Conservation (phyloP, 192 early-diverging fungal genomes). For the Mortierella alpina region DNA sequence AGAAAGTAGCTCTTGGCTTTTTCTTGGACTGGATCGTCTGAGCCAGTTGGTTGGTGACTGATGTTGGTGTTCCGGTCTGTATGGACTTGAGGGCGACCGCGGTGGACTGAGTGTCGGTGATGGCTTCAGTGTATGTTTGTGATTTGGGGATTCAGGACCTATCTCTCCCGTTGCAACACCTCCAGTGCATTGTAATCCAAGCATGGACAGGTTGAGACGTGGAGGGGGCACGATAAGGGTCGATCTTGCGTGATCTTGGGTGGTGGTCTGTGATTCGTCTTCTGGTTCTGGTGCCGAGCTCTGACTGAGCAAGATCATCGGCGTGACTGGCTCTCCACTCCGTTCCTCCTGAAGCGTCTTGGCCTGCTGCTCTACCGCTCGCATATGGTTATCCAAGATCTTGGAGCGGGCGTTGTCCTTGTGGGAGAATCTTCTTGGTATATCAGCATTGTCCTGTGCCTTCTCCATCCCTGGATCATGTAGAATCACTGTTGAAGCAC, state of each 20-base stretch:
- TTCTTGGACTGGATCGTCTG: not conserved
- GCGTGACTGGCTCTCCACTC: conserved; percentile 24
- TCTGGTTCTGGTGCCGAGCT: conserved; percentile 18
- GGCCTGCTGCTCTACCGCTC: conserved; percentile 33
- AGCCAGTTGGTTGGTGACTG: too few species aligned
- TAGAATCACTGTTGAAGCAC: conserved; percentile 29
- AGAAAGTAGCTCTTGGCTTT: not conserved
- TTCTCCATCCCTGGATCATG: conserved; percentile 40
- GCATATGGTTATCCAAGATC: conserved; percentile 48
- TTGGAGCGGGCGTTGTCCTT: conserved; percentile 41
- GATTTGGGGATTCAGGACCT: not conserved
- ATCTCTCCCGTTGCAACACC: not conserved
- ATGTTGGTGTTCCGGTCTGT: too few species aligned
- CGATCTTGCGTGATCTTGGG: conserved; percentile 6
- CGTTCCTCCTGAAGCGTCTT: conserved; percentile 23
- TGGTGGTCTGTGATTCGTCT: not conserved
- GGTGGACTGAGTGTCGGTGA: too few species aligned
- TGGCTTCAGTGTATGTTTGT: conserved; percentile 10
- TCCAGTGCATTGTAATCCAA: not conserved
- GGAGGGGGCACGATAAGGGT: conserved; percentile 14
- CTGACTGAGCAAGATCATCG: conserved; percentile 53
- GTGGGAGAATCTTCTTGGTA: conserved; percentile 39
- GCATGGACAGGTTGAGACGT: not conserved
- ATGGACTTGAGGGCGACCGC: too few species aligned
- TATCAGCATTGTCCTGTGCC: conserved; percentile 13